Percentiles rank a stretch among this genome's conserved stretches.
phyloP scores from a whole-genome alignment of 164 flowering plant species.

The Magnolia kwangsiensis region DNA sequence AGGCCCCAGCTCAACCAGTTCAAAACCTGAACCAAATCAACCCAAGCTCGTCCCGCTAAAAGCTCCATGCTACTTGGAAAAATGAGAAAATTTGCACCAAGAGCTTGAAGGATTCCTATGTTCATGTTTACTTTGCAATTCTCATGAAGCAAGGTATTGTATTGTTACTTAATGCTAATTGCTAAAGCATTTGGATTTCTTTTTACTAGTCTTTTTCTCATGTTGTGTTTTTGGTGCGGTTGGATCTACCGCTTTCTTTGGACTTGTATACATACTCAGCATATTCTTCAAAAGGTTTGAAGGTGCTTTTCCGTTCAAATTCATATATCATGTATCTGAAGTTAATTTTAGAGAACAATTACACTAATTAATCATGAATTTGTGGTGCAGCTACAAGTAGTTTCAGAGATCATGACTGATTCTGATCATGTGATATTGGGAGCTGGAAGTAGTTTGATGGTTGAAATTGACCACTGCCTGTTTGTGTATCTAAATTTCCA shows the following conservation, averaged over 20 bases:
- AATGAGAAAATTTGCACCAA: neutral
- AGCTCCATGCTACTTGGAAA: neutral
- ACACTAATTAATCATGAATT: neutral
- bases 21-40: too few relatives aligned
- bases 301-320: neutral
- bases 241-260: neutral
- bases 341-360: neutral
- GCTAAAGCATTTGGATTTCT: slow-evolving; percentile 6
- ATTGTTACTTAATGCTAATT: slow-evolving; percentile 1
- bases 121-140: neutral
- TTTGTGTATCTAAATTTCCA: slow-evolving; percentile 1
- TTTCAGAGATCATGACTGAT: neutral
- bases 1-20: too few relatives aligned
- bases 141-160: neutral
- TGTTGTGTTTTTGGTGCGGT: slow-evolving; percentile 5
- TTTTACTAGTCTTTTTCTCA: neutral
- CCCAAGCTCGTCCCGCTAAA: too few relatives aligned
- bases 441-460: slow-evolving; percentile 2
- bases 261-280: neutral
- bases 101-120: neutral
- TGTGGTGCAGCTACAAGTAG: neutral
- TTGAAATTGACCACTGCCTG: slow-evolving; percentile 1
- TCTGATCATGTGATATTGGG: neutral
- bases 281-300: neutral
- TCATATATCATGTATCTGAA: neutral